Base-by-base conservation (phyloP, 495 filamentous ascomycete genomes). In the Lasiosphaeria ovina region DNA sequence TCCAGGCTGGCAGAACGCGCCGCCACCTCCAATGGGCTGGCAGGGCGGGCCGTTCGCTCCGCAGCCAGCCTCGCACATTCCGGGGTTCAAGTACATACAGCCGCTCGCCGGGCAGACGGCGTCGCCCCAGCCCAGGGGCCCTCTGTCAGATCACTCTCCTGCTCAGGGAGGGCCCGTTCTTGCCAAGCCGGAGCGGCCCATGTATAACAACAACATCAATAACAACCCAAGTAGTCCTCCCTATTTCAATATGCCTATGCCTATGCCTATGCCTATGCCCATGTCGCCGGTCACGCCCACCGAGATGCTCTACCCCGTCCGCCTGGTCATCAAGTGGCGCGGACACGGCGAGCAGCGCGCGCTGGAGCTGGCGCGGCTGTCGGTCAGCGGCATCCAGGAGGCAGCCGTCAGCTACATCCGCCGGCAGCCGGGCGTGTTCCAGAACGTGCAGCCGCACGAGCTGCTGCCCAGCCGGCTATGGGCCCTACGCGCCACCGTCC, bases 251-350 rank as follows among this genome's bases (percentile, higher is more conserved):
- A 24, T 24, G 24, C 24, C 24, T 24, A 24, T 38, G 31, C 4
- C 58, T 24, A 24, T 24, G 24, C 24, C 24, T 24, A 24, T 38
- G 31, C 4, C 58, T 11, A 3, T 50, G n/a, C 36, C 52, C 40
- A 12, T 31, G 9, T 38, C 51, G 33, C n/a, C 40, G 50, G 6
- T 58, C 47, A 42, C 11, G 12, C 49, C 33, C 9, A 35, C 35
- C 33, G 35, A 54, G 16, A 16, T 36, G 0, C 47, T 45, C 5
- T 49, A 54, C 35, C 49, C 31, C 59, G 34, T 70, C 32, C 60
- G 68, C 44, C 64, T 78, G 34, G 66, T 63, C 45, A 67, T 77
- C 60, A 62, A 51, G 50, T 70, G 69, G 70, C 51, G 57, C 17
- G 55, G 62, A 47, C 69, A 68, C 70, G 69, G 69, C 59, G 63